A percentile compares a stretch with the other conserved stretches of the same genome.
Evolutionary conservation across 2,329 filamentous ascomycete species (phyloP).

Genomic region (Ophidiomyces ophidiicola): DNA sequence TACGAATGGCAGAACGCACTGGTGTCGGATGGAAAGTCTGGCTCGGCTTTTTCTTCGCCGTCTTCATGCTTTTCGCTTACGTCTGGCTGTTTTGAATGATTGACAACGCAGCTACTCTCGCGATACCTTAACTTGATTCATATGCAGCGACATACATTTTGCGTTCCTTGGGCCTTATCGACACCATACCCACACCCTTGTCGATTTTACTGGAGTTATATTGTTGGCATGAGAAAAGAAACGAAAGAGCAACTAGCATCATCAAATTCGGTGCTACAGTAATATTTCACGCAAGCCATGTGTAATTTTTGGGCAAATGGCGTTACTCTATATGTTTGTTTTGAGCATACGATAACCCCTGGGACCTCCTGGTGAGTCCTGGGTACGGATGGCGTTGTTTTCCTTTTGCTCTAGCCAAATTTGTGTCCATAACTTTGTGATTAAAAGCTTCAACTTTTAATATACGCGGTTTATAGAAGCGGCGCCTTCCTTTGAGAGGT

Average conservation of each 20-base stretch:
- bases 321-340: not conserved
- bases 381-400: slow-evolving; percentile 1
- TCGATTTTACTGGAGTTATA: slow-evolving; percentile 4
- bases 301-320: not conserved
- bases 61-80: slow-evolving; percentile 74
- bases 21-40: slow-evolving; percentile 95
- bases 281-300: not conserved
- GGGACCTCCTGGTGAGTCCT: slow-evolving; percentile 4
- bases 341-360: slow-evolving; percentile 1
- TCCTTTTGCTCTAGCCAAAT: not conserved
- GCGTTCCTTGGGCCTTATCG: too few relatives aligned
- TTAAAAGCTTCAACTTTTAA: too few relatives aligned
- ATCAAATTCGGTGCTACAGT: too few relatives aligned
- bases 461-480: too few relatives aligned
- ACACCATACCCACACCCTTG: too few relatives aligned
- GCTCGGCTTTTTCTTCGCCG: slow-evolving; percentile 75
- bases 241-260: too few relatives aligned
- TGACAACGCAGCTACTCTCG: not conserved
- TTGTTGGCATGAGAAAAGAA: slow-evolving; percentile 2
- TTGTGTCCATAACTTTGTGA: too few relatives aligned
- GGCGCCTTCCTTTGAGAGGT: too few relatives aligned
- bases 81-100: slow-evolving; percentile 74
- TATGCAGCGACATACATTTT: not conserved
- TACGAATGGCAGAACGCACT: slow-evolving; percentile 85
- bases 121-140: not conserved